A percentile compares a stretch with the other conserved stretches of the same genome.
Evolutionary conservation across 208 protist genomes (phyloP).

Genomic region (Trypanosoma platydactyli): DNA sequence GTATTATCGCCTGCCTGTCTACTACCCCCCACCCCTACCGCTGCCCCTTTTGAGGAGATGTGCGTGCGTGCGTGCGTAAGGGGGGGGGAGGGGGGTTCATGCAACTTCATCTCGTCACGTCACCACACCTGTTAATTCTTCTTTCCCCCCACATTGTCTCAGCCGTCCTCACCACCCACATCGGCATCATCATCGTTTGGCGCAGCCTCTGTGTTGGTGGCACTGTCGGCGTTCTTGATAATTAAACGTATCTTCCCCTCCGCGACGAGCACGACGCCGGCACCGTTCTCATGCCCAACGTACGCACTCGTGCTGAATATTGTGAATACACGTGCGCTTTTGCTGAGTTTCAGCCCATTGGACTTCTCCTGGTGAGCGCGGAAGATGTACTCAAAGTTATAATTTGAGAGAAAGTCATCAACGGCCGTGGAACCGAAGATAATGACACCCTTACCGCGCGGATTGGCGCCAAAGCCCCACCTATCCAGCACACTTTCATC

Average conservation of each 20-base stretch:
- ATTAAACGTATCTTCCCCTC: constrained; percentile 90
- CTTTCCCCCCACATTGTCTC: background rate
- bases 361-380: constrained; percentile 93
- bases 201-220: constrained; percentile 20
- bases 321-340: constrained; percentile 89
- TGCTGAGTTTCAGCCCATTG: constrained; percentile 91
- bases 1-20: too few relatives aligned
- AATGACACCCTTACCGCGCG: constrained; percentile 83
- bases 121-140: too few relatives aligned
- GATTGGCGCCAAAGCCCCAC: constrained; percentile 88
- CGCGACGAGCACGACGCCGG: constrained; percentile 88
- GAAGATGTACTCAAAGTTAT: constrained; percentile 91
- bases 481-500: constrained; percentile 75
- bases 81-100: background rate
- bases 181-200: constrained; percentile 48
- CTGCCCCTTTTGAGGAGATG: too few relatives aligned
- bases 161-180: constrained; percentile 8
- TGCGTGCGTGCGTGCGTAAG: background rate
- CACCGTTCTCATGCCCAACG: constrained; percentile 90
- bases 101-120: too few relatives aligned
- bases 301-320: constrained; percentile 94
- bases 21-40: too few relatives aligned
- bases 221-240: constrained; percentile 83
- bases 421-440: constrained; percentile 84
- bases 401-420: constrained; percentile 85